phyloP scores from a whole-genome alignment of 805 yeast species.

The Schwanniomyces yamadae region DNA sequence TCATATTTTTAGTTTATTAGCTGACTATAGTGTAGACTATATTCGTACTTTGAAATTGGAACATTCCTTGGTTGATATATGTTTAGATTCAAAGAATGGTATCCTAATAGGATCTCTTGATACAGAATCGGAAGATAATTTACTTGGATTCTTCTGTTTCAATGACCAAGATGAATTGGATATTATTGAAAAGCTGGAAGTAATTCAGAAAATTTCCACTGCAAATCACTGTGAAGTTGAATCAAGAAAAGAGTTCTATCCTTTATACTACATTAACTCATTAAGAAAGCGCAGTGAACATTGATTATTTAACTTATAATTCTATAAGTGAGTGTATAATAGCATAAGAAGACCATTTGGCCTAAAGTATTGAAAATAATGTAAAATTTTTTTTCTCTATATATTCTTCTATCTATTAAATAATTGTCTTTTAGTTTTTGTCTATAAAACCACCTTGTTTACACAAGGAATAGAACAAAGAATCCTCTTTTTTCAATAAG shows the following conservation, averaged over 20 bases:
- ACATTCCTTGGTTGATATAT: conserved; percentile 28
- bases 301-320: too few species aligned
- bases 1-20: conserved; percentile 32
- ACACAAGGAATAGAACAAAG: conserved; percentile 78
- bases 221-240: conserved; percentile 32
- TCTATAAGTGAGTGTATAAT: not conserved
- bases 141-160: conserved; percentile 24
- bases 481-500: conserved; percentile 61
- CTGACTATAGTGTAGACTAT: conserved; percentile 23
- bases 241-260: conserved; percentile 39
- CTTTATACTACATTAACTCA: conserved; percentile 48
- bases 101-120: conserved; percentile 30
- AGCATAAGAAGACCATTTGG: not conserved
- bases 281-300: conserved; percentile 67
- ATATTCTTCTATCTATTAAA: too few species aligned
- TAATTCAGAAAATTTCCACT: conserved; percentile 21
- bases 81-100: conserved; percentile 15
- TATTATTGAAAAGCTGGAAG: conserved; percentile 8
- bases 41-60: conserved; percentile 27
- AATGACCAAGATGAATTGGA: conserved; percentile 18
- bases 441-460: conserved; percentile 71
- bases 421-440: conserved; percentile 6
- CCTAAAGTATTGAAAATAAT: too few species aligned
- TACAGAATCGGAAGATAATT: conserved; percentile 22
- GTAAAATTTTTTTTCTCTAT: too few species aligned